Base-by-base conservation (phyloP, 352 stramenopile species). In the Lagenidium giganteum region DNA sequence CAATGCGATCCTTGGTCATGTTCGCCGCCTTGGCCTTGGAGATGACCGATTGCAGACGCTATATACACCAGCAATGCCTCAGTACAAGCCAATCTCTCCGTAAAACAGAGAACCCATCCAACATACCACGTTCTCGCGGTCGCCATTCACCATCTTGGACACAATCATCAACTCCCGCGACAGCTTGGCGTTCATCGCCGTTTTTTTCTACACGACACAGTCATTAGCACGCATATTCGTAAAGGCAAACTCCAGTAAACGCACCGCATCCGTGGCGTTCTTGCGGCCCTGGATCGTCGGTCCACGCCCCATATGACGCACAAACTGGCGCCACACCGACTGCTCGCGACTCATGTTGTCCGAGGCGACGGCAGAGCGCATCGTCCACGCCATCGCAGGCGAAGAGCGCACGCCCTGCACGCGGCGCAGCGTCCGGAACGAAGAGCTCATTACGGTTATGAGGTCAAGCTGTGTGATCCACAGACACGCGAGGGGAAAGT, bases 1-100 rank as follows among this genome's bases (percentile, higher is more conserved):
- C 80, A 40, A 92, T 92, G 57, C 73, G 80, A 52, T 92, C 80
- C 47, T 87, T 87, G 36, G 76, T 57, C 77, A 89, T 89, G 55
- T 92, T 92, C 26, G 64, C 71, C 3, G 80, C 70, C 60, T 91
- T 91, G 42, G 79, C 79, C 52, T 87, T 83, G 46, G 64, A 73
- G 41, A 87, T 67, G 9, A 63, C 67, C 22, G 74, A 71, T 21
- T 57, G 51, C 30, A 74, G 54, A 27, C 77, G 70, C 31, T 82
- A 40, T 55, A 42, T 34, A n/a, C 14, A 18, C 5, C 14, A 8
- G 29, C 14, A 12, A 36, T 9, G 8, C 16, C 26, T n/a, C 8
- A 16, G 13, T 40, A 1, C 18, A 17, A 14, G 8, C 16, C 31
- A 42, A 36, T 52, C 21, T 47, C 35, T 26, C 57, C 47, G 20